phyloP scores from a whole-genome alignment of 2,329 filamentous ascomycete genomes.

The Fusarium sp. region DNA sequence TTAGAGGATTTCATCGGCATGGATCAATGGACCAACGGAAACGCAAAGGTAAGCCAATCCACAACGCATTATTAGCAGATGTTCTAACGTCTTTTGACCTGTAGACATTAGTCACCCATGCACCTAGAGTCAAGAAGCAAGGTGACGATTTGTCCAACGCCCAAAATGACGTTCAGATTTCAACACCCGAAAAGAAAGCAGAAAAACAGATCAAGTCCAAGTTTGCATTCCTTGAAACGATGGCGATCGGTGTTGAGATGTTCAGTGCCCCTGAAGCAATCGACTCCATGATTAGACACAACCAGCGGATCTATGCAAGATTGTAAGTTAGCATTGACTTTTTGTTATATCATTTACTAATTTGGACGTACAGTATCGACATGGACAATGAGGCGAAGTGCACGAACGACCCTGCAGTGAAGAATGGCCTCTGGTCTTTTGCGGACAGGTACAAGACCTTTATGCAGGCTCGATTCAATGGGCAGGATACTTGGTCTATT shows the following conservation, averaged over 20 bases:
- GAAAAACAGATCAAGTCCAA: neutral
- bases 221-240: neutral
- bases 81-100: no score
- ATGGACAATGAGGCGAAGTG: constrained; percentile 19
- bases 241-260: constrained; percentile 22
- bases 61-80: no score
- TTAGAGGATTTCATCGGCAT: constrained; percentile 21
- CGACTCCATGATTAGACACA: neutral
- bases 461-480: constrained; percentile 8
- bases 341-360: neutral
- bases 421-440: constrained; percentile 23
- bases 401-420: neutral
- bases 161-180: neutral
- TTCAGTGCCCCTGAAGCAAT: neutral
- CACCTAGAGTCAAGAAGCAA: no score
- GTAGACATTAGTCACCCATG: no score
- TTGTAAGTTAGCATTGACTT: neutral
- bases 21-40: constrained; percentile 12
- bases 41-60: constrained; percentile 15
- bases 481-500: constrained; percentile 5
- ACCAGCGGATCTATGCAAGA: constrained; percentile 1
- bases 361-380: neutral
- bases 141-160: accelerated
- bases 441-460: constrained; percentile 15
- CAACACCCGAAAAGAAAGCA: neutral